Base-by-base conservation (phyloP, 345 rosid species). In the Geranium brycei region DNA sequence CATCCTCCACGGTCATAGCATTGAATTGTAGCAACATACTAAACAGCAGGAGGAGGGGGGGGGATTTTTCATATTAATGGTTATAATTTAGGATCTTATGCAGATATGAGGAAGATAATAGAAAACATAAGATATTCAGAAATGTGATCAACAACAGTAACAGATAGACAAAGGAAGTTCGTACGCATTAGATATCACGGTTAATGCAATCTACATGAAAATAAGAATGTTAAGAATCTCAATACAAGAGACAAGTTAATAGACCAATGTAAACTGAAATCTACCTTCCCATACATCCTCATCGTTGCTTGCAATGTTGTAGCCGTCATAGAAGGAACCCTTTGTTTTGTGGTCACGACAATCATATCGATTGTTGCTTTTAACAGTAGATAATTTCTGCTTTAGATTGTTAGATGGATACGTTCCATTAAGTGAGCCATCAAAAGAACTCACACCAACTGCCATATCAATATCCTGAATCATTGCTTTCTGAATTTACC, bases 251-350 rank as follows among this genome's bases (percentile, higher is more conserved):
- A 23, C 47, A 59, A 64, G 64, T 28, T 19, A 4, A 28, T 28
- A 35, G 32, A 28, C 55, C 18, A 38, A 62, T 17, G n/a, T 30
- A 51, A 51, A 51, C 19, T 14, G 17, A 41, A 32, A 11, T 13
- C 12, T 62, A 90, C 88, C 96, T 63, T 80, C 78, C 87, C 85
- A 77, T 18, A 68, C 58, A 51, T 78, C 68, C 4, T 35, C 41
- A 35, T 35, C 41, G 41, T 35, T 35, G 41, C 41, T 35, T 4
- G 4, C 41, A 35, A 35, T 35, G 41, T 35, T 35, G 41, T 35
- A 35, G 41, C 41, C 10, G 41, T 35, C 41, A 35, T 35, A 35
- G 41, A 35, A 35, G 41, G 41, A 35, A 35, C 41, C 10, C 41
- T 35, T 35, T 35, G 41, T 35, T 62, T 72, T 75, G 57, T 66